Conservation (phyloP, 805 yeast species). For the Cyberlindnera misumaiensis region DNA sequence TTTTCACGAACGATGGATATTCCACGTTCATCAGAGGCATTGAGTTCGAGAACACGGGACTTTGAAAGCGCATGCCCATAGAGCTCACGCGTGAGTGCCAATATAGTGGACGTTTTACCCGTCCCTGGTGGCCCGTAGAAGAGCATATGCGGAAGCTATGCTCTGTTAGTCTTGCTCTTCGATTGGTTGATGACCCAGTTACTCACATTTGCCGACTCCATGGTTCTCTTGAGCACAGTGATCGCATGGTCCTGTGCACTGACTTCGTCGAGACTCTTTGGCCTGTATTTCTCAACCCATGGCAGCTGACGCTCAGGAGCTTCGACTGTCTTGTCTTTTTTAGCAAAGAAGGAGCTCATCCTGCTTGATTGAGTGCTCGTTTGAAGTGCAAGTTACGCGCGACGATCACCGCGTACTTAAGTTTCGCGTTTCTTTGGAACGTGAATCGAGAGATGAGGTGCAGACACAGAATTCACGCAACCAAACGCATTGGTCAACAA, state of each 20-base stretch:
- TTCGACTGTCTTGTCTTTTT: constrained; percentile 21
- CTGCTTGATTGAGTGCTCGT: background rate
- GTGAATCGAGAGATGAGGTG: too few species aligned
- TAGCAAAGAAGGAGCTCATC: constrained; percentile 17
- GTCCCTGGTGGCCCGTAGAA: constrained; percentile 95
- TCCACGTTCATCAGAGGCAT: constrained; percentile 91
- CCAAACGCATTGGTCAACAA: too few species aligned
- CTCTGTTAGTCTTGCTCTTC: background rate
- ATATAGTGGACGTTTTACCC: constrained; percentile 83
- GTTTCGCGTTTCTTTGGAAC: constrained; percentile 1
- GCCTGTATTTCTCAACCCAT: constrained; percentile 95
- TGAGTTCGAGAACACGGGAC: constrained; percentile 70
- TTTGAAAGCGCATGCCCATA: constrained; percentile 69
- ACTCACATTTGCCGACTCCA: constrained; percentile 57
- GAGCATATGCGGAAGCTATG: constrained; percentile 71
- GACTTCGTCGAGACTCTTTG: constrained; percentile 77
- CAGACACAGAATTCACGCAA: too few species aligned
- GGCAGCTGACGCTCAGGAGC: constrained; percentile 41
- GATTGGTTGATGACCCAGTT: background rate
- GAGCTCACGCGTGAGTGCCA: constrained; percentile 74
- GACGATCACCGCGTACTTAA: background rate
- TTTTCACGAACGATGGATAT: constrained; percentile 82
- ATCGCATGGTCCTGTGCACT: constrained; percentile 91
- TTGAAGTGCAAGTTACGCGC: background rate
- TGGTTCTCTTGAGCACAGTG: constrained; percentile 68